Evolutionary conservation across 768 basidiomycete genomes (phyloP).

Genomic region (Strobilomyces confusus): DNA sequence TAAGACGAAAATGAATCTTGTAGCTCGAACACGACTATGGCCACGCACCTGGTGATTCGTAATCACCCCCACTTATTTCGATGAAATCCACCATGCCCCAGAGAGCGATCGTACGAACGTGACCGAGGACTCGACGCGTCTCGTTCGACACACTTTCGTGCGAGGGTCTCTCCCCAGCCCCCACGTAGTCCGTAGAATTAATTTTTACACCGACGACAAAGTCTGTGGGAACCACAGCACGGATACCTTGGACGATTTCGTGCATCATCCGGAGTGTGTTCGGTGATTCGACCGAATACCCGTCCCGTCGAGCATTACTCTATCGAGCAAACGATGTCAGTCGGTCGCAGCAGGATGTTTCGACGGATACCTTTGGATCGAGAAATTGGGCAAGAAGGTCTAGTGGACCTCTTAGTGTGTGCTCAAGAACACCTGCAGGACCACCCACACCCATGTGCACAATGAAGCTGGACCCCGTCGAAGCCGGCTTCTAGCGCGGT

Average conservation of each 20-base stretch:
- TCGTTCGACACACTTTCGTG: constrained; percentile 32
- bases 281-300: constrained; percentile 43
- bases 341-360: constrained; percentile 4
- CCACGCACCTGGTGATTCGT: constrained; percentile 66
- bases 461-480: constrained; percentile 85
- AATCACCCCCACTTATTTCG: constrained; percentile 86
- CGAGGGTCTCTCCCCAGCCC: constrained; percentile 23
- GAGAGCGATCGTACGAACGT: constrained; percentile 55
- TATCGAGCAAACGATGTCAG: constrained; percentile 15
- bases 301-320: constrained; percentile 57
- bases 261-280: constrained; percentile 56
- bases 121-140: constrained; percentile 46
- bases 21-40: not conserved
- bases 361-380: constrained; percentile 54
- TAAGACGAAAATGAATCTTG: constrained; percentile 17
- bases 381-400: constrained; percentile 80
- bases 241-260: constrained; percentile 53
- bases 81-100: constrained; percentile 78
- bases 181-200: constrained; percentile 72
- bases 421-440: not conserved
- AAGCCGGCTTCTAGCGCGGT: constrained; percentile 68
- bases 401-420: constrained; percentile 22
- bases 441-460: constrained; percentile 77
- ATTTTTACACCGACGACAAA: constrained; percentile 79
- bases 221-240: constrained; percentile 45